phyloP scores from a whole-genome alignment of 768 basidiomycete genomes.

The Tubosaeta sp. region DNA sequence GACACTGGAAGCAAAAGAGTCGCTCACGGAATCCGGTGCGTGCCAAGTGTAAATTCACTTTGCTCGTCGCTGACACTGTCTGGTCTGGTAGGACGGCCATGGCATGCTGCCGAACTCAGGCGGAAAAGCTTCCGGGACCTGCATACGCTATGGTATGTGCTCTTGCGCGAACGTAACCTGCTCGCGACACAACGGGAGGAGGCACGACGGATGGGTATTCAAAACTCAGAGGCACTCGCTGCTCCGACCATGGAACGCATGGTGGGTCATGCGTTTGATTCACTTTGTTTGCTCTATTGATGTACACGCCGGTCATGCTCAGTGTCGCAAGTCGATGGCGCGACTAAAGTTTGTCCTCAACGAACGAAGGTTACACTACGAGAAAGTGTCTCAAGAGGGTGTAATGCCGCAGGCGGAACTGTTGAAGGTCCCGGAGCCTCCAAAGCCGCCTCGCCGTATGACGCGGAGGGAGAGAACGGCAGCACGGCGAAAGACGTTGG shows the following conservation, averaged over 20 bases:
- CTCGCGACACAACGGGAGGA: constrained; percentile 86
- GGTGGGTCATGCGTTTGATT: constrained; percentile 31
- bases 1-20: constrained; percentile 35
- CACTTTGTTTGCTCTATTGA: neutral
- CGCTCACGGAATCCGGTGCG: constrained; percentile 36
- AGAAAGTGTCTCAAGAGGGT: constrained; percentile 31
- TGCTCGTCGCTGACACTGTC: constrained; percentile 2
- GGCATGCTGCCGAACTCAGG: constrained; percentile 83
- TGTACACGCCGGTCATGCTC: constrained; percentile 6
- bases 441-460: constrained; percentile 11
- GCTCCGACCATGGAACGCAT: constrained; percentile 37
- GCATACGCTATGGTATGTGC: constrained; percentile 92
- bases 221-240: constrained; percentile 24
- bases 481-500: constrained; percentile 11
- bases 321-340: constrained; percentile 97
- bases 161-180: constrained; percentile 84
- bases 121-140: constrained; percentile 90
- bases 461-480: constrained; percentile 19
- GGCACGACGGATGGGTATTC: constrained; percentile 55
- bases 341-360: constrained; percentile 90
- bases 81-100: constrained; percentile 67
- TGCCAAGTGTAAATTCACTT: neutral
- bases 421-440: constrained; percentile 12
- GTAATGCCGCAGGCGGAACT: constrained; percentile 16
- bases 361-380: constrained; percentile 82